A percentile compares a stretch with the other conserved stretches of the same genome.
Conservation (phyloP, 179 eudicot genomes). For the Beta lomatogona region DNA sequence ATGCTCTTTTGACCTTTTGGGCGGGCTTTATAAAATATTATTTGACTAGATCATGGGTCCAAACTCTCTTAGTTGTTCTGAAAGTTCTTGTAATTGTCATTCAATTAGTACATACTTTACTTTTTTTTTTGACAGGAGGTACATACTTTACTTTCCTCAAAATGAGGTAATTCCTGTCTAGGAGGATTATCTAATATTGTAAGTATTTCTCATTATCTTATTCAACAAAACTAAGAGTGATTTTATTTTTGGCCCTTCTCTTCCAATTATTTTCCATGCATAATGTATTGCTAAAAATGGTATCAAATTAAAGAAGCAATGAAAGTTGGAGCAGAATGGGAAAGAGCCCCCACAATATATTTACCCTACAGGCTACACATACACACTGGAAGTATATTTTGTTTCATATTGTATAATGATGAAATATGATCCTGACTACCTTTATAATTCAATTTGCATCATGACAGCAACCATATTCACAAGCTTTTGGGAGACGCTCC, state of each 20-base stretch:
- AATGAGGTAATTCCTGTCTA: no score
- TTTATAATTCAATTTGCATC: slow-evolving; percentile 19
- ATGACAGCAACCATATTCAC: slow-evolving; percentile 2
- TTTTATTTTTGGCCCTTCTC: neutral
- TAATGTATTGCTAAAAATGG: neutral
- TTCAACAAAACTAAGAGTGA: no score
- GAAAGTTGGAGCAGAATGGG: neutral
- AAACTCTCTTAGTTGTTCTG: no score
- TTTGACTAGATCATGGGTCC: no score
- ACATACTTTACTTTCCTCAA: no score
- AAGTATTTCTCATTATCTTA: no score
- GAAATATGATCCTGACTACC: slow-evolving; percentile 6
- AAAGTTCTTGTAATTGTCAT: no score
- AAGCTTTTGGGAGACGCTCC: slow-evolving; percentile 22
- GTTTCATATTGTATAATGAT: slow-evolving; percentile 21
- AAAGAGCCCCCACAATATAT: slow-evolving; percentile 1
- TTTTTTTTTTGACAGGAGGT: no score
- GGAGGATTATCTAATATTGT: no score
- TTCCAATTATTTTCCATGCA: neutral
- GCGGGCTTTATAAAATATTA: no score
- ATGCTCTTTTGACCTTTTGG: no score
- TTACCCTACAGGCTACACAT: slow-evolving; percentile 3
- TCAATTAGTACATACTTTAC: no score
- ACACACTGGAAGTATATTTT: slow-evolving; percentile 8
- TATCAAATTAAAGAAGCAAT: slow-evolving; percentile 1